Evolutionary conservation across 2,329 filamentous ascomycete species (phyloP).

Genomic region (Zopfia rhizophila): DNA sequence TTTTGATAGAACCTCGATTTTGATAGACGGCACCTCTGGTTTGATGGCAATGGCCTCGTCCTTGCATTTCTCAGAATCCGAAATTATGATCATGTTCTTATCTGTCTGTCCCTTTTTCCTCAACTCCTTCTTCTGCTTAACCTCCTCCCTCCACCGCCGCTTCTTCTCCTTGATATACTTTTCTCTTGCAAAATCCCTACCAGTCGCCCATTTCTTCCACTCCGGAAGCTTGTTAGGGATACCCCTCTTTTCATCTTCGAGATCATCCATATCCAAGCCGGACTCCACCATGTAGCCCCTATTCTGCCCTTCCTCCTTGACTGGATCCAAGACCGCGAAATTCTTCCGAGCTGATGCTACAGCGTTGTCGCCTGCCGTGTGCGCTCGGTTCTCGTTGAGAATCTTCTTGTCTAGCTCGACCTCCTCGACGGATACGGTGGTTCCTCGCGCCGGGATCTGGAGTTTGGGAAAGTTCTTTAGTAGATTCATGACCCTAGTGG

Average conservation of each 20-base stretch:
- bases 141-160: no score
- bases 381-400: slow-evolving; percentile 23
- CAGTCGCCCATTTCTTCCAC: slow-evolving; percentile 31
- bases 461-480: slow-evolving; percentile 26
- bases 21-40: no score
- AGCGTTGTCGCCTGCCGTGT: slow-evolving; percentile 20
- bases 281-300: slow-evolving; percentile 31
- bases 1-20: no score
- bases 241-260: slow-evolving; percentile 22
- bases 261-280: slow-evolving; percentile 18
- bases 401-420: background rate
- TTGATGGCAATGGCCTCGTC: no score
- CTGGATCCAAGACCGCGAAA: no score
- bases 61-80: no score
- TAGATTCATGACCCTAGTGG: slow-evolving; percentile 25
- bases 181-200: no score
- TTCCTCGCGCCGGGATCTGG: background rate
- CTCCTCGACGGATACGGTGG: background rate
- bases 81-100: no score
- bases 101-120: no score
- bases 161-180: no score
- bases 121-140: no score
- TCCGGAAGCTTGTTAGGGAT: slow-evolving; percentile 29
- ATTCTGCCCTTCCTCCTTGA: slow-evolving; percentile 20
- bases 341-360: slow-evolving; percentile 27